Evolutionary conservation across 1,284 basidiomycete species (phyloP), one percentile per base, ranked within the genome.

Genomic region (Neolentinus lepideus): DNA sequence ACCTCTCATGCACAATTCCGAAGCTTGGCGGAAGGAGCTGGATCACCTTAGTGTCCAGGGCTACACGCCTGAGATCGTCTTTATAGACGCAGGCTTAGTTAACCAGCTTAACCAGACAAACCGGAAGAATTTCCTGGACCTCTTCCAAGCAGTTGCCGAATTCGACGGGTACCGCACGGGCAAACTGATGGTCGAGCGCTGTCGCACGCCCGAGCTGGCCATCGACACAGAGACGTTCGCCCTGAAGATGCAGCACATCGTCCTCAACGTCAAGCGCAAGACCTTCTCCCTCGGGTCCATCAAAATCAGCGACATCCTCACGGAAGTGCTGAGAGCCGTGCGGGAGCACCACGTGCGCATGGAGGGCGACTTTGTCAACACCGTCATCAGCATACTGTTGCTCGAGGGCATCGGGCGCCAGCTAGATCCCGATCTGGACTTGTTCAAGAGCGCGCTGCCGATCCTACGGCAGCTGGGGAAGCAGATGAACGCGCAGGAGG

Each of bases 331-430:
- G 47, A 83, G 75, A 62, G 85, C 88, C n/a, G 94, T 99, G 1
- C 75, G 94, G 53, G 79, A 84, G 61, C 95, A 98, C 69, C 97
- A 98, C 67, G 97, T 99, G 62, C 98, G 95, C 78, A 91, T 99
- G 85, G 96, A 99, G 72, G 93, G 89, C 12, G 97, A 99, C 69
- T 99, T 99, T 67, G 87, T 99, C 64, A 98, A 99, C 69, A 99
- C 97, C 0, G 94, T 99, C 53, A 90, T 99, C 59, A 92, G 90
- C 9, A 94, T 98, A 56, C 71, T 99, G 57, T 69, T 99, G 54
- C 74, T 99, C 48, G 97, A 99, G 71, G 97, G 97, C 0, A 98
- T 99, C 61, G 97, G 97, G 16, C 73, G 97, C 55, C 93, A 92
- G 71, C 70, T 99, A 59, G 94, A 99, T 72, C 94, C 97, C 0